These are phyloP conservation scores for Nymphaea thermarum DNA, from an alignment of 164 flowering plant species.

Conservation along the genomic window DNA sequence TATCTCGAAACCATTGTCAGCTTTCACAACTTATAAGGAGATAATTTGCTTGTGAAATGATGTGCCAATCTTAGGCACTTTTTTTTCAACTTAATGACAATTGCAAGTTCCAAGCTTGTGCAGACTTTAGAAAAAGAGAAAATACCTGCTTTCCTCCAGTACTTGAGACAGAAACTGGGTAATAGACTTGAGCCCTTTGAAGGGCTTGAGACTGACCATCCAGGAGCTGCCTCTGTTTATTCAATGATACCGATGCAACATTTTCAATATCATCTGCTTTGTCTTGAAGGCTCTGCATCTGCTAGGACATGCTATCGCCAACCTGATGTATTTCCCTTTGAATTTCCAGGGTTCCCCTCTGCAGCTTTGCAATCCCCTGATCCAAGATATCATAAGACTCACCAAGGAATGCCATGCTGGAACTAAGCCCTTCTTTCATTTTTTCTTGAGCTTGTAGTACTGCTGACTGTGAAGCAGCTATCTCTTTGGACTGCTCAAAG, in stretches of 20 bases:
- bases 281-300: conserved; percentile 49
- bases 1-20: no score
- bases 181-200: conserved; percentile 48
- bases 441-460: conserved; percentile 41
- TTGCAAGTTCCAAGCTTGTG: no score
- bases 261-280: conserved; percentile 64
- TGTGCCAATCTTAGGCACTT: no score
- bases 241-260: conserved; percentile 49
- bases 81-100: no score
- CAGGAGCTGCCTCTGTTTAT: conserved; percentile 59
- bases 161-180: conserved; percentile 55
- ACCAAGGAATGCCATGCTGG: conserved; percentile 38
- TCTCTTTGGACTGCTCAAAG: conserved; percentile 40
- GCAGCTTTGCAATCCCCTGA: conserved; percentile 32
- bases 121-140: no score
- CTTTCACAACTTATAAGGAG: no score
- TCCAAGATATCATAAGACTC: conserved; percentile 47
- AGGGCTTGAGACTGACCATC: conserved; percentile 64
- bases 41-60: no score
- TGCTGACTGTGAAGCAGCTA: conserved; percentile 47
- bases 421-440: conserved; percentile 46
- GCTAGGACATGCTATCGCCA: conserved; percentile 40
- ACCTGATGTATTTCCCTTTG: conserved; percentile 52
- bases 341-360: conserved; percentile 38
- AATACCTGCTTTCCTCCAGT: conserved; percentile 80